phyloP scores from a whole-genome alignment of 2,329 filamentous ascomycete genomes.

The Beauveria sp. region DNA sequence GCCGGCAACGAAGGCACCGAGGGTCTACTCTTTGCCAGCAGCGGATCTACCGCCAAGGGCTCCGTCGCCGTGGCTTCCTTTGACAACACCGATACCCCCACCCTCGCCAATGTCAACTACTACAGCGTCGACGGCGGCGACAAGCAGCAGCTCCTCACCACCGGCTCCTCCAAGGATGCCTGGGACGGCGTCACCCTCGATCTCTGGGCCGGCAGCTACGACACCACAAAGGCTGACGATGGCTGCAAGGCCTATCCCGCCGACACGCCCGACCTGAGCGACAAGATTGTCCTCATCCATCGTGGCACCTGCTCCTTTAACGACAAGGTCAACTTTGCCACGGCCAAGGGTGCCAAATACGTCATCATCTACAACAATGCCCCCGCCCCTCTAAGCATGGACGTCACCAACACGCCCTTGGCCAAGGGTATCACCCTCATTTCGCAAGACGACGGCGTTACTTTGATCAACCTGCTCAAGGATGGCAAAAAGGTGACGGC shows the following conservation, averaged over 20 bases:
- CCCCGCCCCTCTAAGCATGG: slow-evolving; percentile 23
- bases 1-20: slow-evolving; percentile 41
- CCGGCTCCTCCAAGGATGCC: slow-evolving; percentile 29
- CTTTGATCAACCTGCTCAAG: slow-evolving; percentile 36
- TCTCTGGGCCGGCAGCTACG: slow-evolving; percentile 40
- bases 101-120: slow-evolving; percentile 33
- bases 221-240: slow-evolving; percentile 27
- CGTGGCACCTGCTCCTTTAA: slow-evolving; percentile 50
- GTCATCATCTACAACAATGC: slow-evolving; percentile 55
- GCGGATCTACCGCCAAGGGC: slow-evolving; percentile 38
- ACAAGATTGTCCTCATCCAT: slow-evolving; percentile 51
- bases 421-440: slow-evolving; percentile 35
- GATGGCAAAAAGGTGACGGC: slow-evolving; percentile 36
- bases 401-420: slow-evolving; percentile 22
- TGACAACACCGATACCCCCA: slow-evolving; percentile 37
- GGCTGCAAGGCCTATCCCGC: slow-evolving; percentile 11
- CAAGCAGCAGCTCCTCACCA: slow-evolving; percentile 33
- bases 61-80: slow-evolving; percentile 43
- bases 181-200: slow-evolving; percentile 41
- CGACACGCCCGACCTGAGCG: slow-evolving; percentile 47
- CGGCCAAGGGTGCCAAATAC: slow-evolving; percentile 49
- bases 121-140: slow-evolving; percentile 31
- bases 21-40: slow-evolving; percentile 43
- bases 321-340: slow-evolving; percentile 45
- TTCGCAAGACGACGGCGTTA: slow-evolving; percentile 30